Base-by-base conservation (phyloP, 225 moss, liverwort and hornwort species). In the Polytrichum commune region DNA sequence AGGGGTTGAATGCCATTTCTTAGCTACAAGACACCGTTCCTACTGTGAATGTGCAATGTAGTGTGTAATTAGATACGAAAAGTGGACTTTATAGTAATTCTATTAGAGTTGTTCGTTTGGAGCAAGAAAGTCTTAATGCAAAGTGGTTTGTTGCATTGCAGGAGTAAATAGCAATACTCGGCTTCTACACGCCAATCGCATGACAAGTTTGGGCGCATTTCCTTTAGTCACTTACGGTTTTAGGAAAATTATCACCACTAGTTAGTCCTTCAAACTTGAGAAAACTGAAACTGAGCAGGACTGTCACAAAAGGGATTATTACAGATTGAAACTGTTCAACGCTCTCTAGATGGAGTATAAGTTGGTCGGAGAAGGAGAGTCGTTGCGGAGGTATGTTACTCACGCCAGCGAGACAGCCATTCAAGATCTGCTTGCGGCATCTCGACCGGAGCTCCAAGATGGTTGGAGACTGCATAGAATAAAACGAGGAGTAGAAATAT, bases 391-490 rank as follows among this genome's bases (percentile, higher is more conserved):
- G 64, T 87, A 87, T 72, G 81, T 87, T 60, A 81, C 76, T 63
- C 81, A 84, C 66, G 87, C 87, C 8, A 87, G 87, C 55, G 87
- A 87, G 35, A 74, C 78, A 69, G 83, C 83, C 76, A 80, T 87
- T 56, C 87, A 87, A 71, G 87, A 87, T 64, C 65, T 87, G 69
- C 83, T 87, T 38, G 67, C 87, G 32, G 87, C 87, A 16, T 87
- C 87, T 62, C 75, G 81, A 60, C 87, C 83, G 28, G 87, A 87
- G 62, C 76, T 79, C 23, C 70, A 73, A 69, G 87, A 87, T 67
- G 87, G 80, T 27, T 87, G 87, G 87, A 87, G 83, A 74, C 68
- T 87, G 20, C 81, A 78, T 66, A 87, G 80, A 69, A 79, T 87
- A 62, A 87, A 84, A 63, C 78, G 87, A 22, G 87, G 87, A 7